Evolutionary conservation across 495 filamentous ascomycete species (phyloP), one percentile per base, ranked within the genome.

Genomic region (Sordaria brevicollis): DNA sequence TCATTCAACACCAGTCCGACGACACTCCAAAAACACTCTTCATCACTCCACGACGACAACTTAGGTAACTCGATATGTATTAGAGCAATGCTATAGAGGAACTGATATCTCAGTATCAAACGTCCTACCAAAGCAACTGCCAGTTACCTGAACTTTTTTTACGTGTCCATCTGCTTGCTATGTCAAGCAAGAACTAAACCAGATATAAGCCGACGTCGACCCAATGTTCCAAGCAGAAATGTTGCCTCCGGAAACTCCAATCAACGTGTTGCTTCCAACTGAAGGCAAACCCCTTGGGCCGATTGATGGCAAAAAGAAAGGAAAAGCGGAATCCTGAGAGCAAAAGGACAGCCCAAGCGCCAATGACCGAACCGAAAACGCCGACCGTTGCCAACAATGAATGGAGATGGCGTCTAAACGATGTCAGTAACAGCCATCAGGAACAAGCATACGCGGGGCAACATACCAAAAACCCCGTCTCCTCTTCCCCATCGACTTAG

Each of bases 401-500:
- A 57, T 31, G 49, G 25, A 15, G 49, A 31, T 57, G 49, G 49
- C 17, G 49, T 57, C 49, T 57, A 57, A 5, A 31, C n/a, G 13
- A 31, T 3, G 17, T 57, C 31, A 57, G 49, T 1, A 57, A 7
- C 11, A 2, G 1, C 15, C 13, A 1, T 15, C 33, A 38, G 7
- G 17, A 57, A 10, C 17, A 17, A 19, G 4, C 7, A 19, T n/a
- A 34, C 5, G 19, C 31, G 31, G 35, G 7, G 11, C 5, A 17
- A 39, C 35, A 21, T 34, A 66, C 35, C 0, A 19, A 35, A 10
- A 34, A 25, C 31, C 29, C 65, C n/a, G 31, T 66, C 66, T 33
- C 17, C 21, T n/a, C 36, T 41, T 72, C 70, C 79, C 36, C 77
- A 73, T 33, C 11, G 25, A 5, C 25, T 62, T 62, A 62, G 25